Base-by-base conservation (phyloP, 768 basidiomycete genomes). In the Jaapia argillacea region DNA sequence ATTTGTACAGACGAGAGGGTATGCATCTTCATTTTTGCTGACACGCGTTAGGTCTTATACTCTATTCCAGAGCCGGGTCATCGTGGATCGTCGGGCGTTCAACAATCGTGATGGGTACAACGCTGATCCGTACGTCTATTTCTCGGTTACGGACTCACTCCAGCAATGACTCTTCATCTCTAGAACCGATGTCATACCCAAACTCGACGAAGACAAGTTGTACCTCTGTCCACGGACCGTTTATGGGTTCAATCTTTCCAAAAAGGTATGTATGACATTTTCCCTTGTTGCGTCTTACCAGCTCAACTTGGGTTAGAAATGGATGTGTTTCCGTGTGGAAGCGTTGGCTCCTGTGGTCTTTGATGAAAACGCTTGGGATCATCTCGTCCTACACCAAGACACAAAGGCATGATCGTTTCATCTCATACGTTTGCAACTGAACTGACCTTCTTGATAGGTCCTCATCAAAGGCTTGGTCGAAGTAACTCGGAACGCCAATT, bases 391-490 rank as follows among this genome's bases (percentile, higher is more conserved):
- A 10, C 13, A 38, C 22, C 21, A 12, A 21, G 37, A 38, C 22
- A 48, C 5, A 21, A 43, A 16, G 39, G 20, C 10, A 42, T 48
- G 22, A 4, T 28, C 7, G 7, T 38, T 21, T 21, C 37, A 7
- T 7, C 7, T 13, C 37, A 38, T 22, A 10, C 28, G 10, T 10
- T 38, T 21, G n/a, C 7, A 12, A 40, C 1, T 20, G 16, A n/a
- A n/a, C 24, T 33, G 16, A 13, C 36, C 10, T 14, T 16, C 16
- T 16, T 33, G 5, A 13, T 33, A 33, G 52, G 56, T 39, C 25
- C 48, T 58, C 36, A 51, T 57, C 42, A 57, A 54, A 46, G 56
- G 52, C 1, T 46, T 58, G 6, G 57, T 57, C 27, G 44, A 52
- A 40, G 56, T 57, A 4, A 58, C 57, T 1, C 50, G 37, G 39